Evolutionary conservation across 208 protist species (phyloP).

Genomic region (Trypanosoma grayi): DNA sequence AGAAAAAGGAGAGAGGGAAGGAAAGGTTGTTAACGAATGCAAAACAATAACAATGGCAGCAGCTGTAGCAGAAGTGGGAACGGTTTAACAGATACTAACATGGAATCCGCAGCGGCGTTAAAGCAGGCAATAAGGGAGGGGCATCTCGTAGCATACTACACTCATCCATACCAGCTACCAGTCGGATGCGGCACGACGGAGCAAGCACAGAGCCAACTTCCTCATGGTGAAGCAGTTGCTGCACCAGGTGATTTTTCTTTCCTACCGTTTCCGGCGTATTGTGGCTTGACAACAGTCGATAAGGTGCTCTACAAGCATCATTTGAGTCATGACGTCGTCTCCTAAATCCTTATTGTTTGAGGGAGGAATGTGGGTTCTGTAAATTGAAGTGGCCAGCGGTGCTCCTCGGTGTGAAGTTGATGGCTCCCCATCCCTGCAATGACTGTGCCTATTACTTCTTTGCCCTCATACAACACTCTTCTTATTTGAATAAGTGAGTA

Average conservation of each 20-base stretch:
- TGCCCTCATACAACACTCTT: too few relatives aligned
- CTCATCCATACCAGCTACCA: constrained; percentile 35
- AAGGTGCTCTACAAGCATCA: constrained; percentile 61
- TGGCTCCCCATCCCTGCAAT: too few relatives aligned
- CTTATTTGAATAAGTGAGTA: background rate
- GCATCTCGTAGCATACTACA: constrained; percentile 35
- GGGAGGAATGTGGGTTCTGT: background rate
- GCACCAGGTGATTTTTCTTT: constrained; percentile 47
- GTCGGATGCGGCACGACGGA: background rate
- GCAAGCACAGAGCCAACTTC: background rate
- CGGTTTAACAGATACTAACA: background rate
- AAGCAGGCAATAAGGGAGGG: constrained; percentile 6
- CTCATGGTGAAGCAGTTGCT: background rate
- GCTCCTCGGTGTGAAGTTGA: too few relatives aligned
- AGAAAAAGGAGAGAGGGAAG: too few relatives aligned
- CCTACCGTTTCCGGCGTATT: constrained; percentile 58
- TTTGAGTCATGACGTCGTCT: constrained; percentile 21
- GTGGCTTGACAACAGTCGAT: constrained; percentile 38
- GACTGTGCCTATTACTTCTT: too few relatives aligned
- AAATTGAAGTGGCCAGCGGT: too few relatives aligned
- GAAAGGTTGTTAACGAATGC: too few relatives aligned
- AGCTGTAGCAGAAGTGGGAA: background rate
- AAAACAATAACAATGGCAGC: background rate
- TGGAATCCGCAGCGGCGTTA: constrained; percentile 1
- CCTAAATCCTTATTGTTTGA: background rate